Conservation (phyloP, 2,329 filamentous ascomycete genomes). For the Trichoderma atroviride region DNA sequence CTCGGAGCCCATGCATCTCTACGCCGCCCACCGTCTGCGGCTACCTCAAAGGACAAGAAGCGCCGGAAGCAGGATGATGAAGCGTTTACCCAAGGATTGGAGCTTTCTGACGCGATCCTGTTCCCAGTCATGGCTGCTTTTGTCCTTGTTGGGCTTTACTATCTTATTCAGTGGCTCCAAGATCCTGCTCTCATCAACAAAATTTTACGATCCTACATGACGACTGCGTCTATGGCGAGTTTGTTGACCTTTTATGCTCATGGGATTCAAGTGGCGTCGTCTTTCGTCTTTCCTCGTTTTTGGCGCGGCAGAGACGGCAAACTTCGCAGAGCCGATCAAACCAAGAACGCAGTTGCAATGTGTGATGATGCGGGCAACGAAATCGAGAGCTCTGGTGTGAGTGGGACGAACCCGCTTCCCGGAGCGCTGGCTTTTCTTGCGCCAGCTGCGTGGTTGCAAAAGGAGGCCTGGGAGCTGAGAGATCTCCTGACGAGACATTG, state of each 20-base stretch:
- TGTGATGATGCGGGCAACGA: slow-evolving; percentile 42
- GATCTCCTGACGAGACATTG: slow-evolving; percentile 55
- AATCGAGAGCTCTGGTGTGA: slow-evolving; percentile 27
- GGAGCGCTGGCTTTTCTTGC: slow-evolving; percentile 41
- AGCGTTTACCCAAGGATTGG: slow-evolving; percentile 53
- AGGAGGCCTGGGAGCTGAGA: slow-evolving; percentile 53
- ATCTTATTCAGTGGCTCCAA: slow-evolving; percentile 84
- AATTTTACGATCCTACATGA: slow-evolving; percentile 82
- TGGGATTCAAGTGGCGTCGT: slow-evolving; percentile 62
- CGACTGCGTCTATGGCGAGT: slow-evolving; percentile 75
- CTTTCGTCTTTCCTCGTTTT: slow-evolving; percentile 72
- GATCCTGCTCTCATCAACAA: slow-evolving; percentile 81
- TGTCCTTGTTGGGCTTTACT: slow-evolving; percentile 76
- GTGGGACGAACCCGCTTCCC: slow-evolving; percentile 37
- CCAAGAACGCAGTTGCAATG: slow-evolving; percentile 42
- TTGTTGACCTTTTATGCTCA: slow-evolving; percentile 76
- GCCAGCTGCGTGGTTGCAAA: slow-evolving; percentile 30
- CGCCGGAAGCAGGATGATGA: slow-evolving; percentile 54
- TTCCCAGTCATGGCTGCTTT: slow-evolving; percentile 78
- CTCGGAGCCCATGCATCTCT: slow-evolving; percentile 84
- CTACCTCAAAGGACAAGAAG: slow-evolving; percentile 54
- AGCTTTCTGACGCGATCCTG: slow-evolving; percentile 77
- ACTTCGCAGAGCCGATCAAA: slow-evolving; percentile 51
- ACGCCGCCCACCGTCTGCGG: slow-evolving; percentile 79
- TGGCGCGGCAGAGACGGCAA: slow-evolving; percentile 56